A percentile compares a stretch with the other conserved stretches of the same genome.
Conservation (phyloP, 225 moss, liverwort and hornwort genomes). For the Rhytidiadelphus loreus region DNA sequence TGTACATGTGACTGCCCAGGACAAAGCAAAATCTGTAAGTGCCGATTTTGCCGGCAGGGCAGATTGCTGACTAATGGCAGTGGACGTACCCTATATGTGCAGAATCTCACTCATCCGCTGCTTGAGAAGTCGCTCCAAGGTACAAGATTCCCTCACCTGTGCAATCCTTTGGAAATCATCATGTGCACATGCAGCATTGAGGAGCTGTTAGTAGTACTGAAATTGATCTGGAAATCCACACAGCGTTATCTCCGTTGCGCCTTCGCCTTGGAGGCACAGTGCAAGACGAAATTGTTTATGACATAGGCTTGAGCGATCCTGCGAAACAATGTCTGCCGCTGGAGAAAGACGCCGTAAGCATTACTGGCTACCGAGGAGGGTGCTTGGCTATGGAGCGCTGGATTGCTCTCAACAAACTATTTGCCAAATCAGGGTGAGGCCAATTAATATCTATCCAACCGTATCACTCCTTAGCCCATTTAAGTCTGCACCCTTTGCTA, state of each 20-base stretch:
- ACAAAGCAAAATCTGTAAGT: not conserved
- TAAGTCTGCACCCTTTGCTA: not conserved
- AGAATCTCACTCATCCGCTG: constrained; percentile 70
- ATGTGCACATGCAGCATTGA: not conserved
- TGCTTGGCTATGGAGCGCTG: constrained; percentile 78
- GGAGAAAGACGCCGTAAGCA: constrained; percentile 23
- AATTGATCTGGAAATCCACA: not conserved
- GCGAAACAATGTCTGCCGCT: constrained; percentile 49
- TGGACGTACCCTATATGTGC: not conserved
- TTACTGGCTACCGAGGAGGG: constrained; percentile 51
- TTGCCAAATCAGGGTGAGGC: constrained; percentile 56
- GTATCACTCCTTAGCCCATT: not conserved
- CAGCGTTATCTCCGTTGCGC: constrained; percentile 70
- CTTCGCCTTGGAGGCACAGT: constrained; percentile 79
- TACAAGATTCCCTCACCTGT: constrained; percentile 18
- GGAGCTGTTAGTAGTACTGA: not conserved
- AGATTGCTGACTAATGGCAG: not conserved
- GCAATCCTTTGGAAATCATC: not conserved
- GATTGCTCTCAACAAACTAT: constrained; percentile 59
- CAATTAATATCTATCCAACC: not conserved
- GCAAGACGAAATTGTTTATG: constrained; percentile 69
- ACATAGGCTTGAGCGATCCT: constrained; percentile 14
- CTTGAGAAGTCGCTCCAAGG: constrained; percentile 57
- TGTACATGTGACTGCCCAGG: not conserved
- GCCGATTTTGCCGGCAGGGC: not conserved